phyloP scores from a whole-genome alignment of 169 alveolate species.

The Perkinsus marinus region DNA sequence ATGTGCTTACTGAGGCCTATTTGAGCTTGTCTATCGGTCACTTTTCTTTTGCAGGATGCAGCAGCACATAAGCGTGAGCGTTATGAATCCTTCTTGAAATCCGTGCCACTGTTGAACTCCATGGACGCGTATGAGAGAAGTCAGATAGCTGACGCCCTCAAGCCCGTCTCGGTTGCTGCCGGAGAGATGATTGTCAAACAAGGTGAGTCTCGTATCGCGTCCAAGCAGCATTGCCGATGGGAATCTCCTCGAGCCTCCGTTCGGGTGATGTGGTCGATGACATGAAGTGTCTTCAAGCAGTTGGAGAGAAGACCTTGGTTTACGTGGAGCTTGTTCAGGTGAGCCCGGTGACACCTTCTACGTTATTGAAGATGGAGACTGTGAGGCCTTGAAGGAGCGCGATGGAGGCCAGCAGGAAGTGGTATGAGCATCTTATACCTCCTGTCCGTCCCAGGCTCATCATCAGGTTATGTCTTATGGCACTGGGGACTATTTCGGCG shows the following conservation, averaged over 20 bases:
- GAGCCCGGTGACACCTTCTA: constrained; percentile 78
- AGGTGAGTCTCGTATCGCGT: no score
- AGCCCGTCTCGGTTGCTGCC: constrained; percentile 34
- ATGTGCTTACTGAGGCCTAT: no score
- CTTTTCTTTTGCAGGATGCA: constrained; percentile 27
- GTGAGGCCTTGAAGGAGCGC: constrained; percentile 72
- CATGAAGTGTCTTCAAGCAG: no score
- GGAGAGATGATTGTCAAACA: constrained; percentile 69
- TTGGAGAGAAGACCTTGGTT: background rate
- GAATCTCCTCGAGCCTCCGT: no score
- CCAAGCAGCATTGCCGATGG: no score
- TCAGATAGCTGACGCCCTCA: constrained; percentile 73
- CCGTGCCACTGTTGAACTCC: constrained; percentile 54
- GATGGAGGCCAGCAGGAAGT: constrained; percentile 35
- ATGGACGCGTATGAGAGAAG: constrained; percentile 73
- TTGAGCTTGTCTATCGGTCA: background rate
- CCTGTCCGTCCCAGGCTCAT: background rate
- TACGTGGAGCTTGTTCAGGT: background rate
- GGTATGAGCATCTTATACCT: background rate
- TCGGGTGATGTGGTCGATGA: no score
- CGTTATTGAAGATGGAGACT: constrained; percentile 73
- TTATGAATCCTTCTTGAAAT: constrained; percentile 62
- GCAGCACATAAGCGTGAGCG: constrained; percentile 66
- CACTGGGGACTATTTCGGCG: constrained; percentile 78
- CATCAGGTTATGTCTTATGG: constrained; percentile 46